A percentile compares a stretch with the other conserved stretches of the same genome.
Evolutionary conservation across 2,329 filamentous ascomycete species (phyloP).

Genomic region (Peltaster fructicola): DNA sequence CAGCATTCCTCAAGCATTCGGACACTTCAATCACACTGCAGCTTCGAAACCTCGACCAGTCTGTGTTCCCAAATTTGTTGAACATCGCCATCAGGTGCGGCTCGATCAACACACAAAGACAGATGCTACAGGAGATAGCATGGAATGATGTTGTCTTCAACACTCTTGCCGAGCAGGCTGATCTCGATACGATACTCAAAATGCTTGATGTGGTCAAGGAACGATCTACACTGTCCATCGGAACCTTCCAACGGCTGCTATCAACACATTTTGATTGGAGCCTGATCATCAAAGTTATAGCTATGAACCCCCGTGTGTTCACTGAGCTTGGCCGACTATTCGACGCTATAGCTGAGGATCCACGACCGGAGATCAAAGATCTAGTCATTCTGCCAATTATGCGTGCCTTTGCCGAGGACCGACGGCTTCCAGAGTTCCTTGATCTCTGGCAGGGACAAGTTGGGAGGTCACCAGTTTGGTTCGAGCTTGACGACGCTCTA

Average conservation of each 20-base stretch:
- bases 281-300: constrained; percentile 20
- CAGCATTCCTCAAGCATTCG: constrained; percentile 22
- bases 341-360: no score
- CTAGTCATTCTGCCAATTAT: constrained; percentile 15
- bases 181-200: constrained; percentile 5
- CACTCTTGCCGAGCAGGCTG: no score
- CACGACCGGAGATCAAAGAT: no score
- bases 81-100: no score
- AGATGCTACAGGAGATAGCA: no score
- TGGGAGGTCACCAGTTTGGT: constrained; percentile 8
- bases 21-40: no score
- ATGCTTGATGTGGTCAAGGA: constrained; percentile 12
- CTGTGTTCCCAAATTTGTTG: no score
- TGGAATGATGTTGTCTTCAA: no score
- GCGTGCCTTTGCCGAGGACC: constrained; percentile 13
- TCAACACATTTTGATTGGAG: constrained; percentile 19
- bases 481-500: constrained; percentile 8
- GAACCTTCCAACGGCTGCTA: constrained; percentile 2
- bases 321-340: no score
- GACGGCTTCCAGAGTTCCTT: constrained; percentile 13
- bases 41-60: no score
- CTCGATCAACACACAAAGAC: no score
- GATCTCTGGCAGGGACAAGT: constrained; percentile 15
- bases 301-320: constrained; percentile 2
- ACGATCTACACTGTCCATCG: constrained; percentile 7